Evolutionary conservation across 352 stramenopile genomes (phyloP), one percentile per base, ranked within the genome.

Genomic region (Globisporangium spiculum): DNA sequence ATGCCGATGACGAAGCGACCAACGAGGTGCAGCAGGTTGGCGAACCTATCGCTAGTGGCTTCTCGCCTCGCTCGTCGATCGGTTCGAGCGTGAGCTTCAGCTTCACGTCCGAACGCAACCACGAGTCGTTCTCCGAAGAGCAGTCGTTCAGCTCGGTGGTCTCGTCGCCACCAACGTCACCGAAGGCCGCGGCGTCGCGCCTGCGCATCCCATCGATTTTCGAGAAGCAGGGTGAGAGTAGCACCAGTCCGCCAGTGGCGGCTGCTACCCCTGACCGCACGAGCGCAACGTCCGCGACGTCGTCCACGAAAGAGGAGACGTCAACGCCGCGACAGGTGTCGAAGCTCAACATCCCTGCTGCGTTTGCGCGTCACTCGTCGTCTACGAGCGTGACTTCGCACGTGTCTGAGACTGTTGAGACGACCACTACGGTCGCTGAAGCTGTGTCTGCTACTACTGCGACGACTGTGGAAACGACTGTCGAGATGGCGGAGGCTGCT

Each of bases 151-250:
- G 61, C 55, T 68, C 67, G 0, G 57, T 62, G 24, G 18, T 55
- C 30, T 69, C 68, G 57, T 69, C 68, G 3, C 68, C 68, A 14
- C 68, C 68, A 50, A 41, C 62, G 26, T 73, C 68, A 20, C 68
- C 68, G 0, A 69, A 63, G 48, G 41, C 70, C 1, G 56, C 81
- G 53, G 79, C 44, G 18, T 12, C 79, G 8, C 76, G 80, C 1
- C 68, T 87, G 18, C 80, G 77, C 10, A 88, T 86, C 30, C 77
- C 79, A 18, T 86, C 75, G 20, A 86, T 87, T 63, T 85, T 87
- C 53, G 83, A 86, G 65, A 76, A 70, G 60, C 76, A 57, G 54
- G 18, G 38, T 62, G 72, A 53, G 55, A 74, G 44, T 4, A 41
- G 36, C 59, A 70, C 34, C 27, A 50, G 46, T 44, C 12, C 59